phyloP scores from a whole-genome alignment of 108 stramenopile species.

The Ochromonas danica region DNA sequence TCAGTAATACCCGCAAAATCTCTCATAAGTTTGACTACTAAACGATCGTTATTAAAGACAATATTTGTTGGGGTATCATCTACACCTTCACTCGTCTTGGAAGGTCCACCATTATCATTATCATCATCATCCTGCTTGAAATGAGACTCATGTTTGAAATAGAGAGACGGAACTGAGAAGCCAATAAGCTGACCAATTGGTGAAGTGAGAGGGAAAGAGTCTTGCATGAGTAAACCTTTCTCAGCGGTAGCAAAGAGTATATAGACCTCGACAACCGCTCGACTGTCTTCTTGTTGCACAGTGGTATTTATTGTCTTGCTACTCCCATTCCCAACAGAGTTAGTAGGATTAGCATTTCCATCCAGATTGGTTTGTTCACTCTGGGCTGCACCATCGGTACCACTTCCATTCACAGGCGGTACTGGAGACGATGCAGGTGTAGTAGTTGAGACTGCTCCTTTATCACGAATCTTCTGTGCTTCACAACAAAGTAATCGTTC shows the following conservation, averaged over 20 bases:
- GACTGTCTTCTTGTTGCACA: background rate
- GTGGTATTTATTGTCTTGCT: background rate
- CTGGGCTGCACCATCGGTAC: constrained; percentile 5
- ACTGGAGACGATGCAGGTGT: background rate
- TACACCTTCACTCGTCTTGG: background rate
- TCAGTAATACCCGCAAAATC: constrained; percentile 65
- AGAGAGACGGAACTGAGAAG: constrained; percentile 57
- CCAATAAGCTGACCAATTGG: constrained; percentile 56
- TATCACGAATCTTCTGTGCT: background rate
- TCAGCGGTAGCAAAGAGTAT: constrained; percentile 60
- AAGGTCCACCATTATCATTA: constrained; percentile 27
- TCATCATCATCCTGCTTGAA: constrained; percentile 30
- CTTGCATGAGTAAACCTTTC: constrained; percentile 58
- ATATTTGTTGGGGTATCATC: too few relatives aligned
- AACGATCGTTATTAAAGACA: background rate
- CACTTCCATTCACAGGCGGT: background rate
- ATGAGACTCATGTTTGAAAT: constrained; percentile 43
- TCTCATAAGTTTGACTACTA: constrained; percentile 49
- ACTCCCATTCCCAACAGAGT: background rate
- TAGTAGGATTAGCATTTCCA: background rate
- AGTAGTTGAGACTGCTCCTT: too few relatives aligned
- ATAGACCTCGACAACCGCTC: constrained; percentile 36
- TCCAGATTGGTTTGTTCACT: background rate
- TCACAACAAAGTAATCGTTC: constrained; percentile 33
- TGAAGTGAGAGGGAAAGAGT: constrained; percentile 47